Conservation (phyloP, 441 rosid genomes). For the Erodium moschatum region DNA sequence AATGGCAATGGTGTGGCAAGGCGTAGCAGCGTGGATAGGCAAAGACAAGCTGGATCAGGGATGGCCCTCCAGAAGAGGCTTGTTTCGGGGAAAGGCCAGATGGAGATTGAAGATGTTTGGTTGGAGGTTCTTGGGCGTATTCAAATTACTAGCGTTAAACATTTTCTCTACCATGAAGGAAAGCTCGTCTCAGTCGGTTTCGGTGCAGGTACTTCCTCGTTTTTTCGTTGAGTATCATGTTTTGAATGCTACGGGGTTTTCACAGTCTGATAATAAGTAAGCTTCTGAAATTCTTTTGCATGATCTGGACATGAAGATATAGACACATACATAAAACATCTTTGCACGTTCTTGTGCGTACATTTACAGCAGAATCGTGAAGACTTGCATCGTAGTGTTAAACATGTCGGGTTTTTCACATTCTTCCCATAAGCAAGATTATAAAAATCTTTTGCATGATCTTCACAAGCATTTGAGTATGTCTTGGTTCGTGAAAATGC, state of each 20-base stretch:
- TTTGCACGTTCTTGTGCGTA: no score
- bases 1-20: constrained; percentile 19
- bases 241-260: background rate
- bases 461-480: no score
- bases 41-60: constrained; percentile 37
- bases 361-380: background rate
- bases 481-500: no score
- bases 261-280: background rate
- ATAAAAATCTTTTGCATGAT: no score
- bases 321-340: no score
- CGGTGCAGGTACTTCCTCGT: constrained; percentile 56
- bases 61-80: constrained; percentile 36
- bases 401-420: background rate
- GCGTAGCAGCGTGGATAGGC: constrained; percentile 24
- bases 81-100: constrained; percentile 31
- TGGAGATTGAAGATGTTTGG: constrained; percentile 73
- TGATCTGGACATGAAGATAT: no score
- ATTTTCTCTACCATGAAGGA: constrained; percentile 81
- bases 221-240: background rate
- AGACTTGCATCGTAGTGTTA: background rate
- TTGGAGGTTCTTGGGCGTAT: constrained; percentile 65
- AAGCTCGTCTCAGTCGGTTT: constrained; percentile 65
- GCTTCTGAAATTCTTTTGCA: background rate
- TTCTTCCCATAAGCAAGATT: no score
- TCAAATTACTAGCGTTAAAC: constrained; percentile 41